Evolutionary conservation across 1,284 basidiomycete species (phyloP).

Genomic region (Fomitiporia mediterranea): DNA sequence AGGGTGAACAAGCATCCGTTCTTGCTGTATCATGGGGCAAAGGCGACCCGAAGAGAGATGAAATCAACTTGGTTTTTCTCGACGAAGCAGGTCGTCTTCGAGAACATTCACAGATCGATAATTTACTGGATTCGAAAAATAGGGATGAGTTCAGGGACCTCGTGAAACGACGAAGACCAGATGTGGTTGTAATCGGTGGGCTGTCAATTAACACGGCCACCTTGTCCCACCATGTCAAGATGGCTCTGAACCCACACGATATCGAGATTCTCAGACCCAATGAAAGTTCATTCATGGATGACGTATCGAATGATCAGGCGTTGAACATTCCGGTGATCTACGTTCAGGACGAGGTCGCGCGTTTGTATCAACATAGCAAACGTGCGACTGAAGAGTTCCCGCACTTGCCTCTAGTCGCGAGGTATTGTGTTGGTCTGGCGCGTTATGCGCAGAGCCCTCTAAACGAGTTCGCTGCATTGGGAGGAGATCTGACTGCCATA

Average conservation of each 20-base stretch:
- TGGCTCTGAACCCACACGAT: conserved; percentile 33
- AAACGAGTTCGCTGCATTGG: conserved; percentile 89
- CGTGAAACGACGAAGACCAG: conserved; percentile 77
- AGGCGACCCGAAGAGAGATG: conserved; percentile 89
- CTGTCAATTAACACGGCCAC: conserved; percentile 80
- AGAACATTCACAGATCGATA: conserved; percentile 87
- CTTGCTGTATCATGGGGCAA: conserved; percentile 93
- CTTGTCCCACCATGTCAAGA: conserved; percentile 63
- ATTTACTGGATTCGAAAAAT: conserved; percentile 66
- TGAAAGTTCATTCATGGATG: conserved; percentile 29
- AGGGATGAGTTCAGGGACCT: conserved; percentile 78
- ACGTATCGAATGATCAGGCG: conserved; percentile 34
- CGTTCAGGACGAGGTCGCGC: conserved; percentile 87
- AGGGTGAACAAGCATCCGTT: conserved; percentile 78
- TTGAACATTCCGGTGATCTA: conserved; percentile 76
- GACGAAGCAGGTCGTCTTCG: conserved; percentile 87
- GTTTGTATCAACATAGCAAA: conserved; percentile 89
- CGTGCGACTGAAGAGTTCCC: conserved; percentile 87
- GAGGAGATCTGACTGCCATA: conserved; percentile 75
- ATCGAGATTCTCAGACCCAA: conserved; percentile 20
- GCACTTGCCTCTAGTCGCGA: conserved; percentile 73
- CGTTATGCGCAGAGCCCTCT: conserved; percentile 93
- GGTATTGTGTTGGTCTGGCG: conserved; percentile 93
- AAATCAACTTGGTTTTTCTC: conserved; percentile 80
- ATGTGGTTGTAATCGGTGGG: conserved; percentile 88